Evolutionary conservation across 2,329 filamentous ascomycete genomes (phyloP), one percentile per base, ranked within the genome.

Genomic region (Paradendryphiella salina): DNA sequence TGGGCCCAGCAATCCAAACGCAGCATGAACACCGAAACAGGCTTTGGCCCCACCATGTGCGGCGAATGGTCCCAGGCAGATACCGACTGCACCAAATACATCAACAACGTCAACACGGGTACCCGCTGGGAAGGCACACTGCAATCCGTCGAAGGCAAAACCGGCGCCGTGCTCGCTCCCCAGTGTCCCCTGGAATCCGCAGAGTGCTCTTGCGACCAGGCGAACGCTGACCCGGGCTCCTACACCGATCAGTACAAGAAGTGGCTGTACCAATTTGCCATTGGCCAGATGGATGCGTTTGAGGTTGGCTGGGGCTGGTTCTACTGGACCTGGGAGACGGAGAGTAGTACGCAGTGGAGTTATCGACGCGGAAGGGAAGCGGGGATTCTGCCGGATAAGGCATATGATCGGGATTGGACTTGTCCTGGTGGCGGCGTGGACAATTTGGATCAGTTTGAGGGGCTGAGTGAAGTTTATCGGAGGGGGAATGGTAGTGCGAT

Each of bases 241-340:
- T 97, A 92, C 78, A 85, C 82, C 31, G 77, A 78, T 50, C 76
- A 78, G 4, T 99, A 99, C 76, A 96, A 94, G 76, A 77, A 85
- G 61, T 97, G 93, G 75, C 78, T 99, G 56, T 82, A 84, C 59
- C 89, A 89, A 75, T 97, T 97, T 75, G 94, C 94, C 5, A 87
- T 96, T 75, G 94, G 92, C 46, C 94, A 99, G 77, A 99, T 99
- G 90, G 81, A 87, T 63, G 89, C 86, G 52, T 99, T 97, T 68
- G 93, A 97, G 74, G 85, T 87, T 57, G 90, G 89, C 5, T 94
- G 89, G 87, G 94, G 94, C 40, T 99, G 94, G 94, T 96, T 96
- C 77, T 99, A 99, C 76, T 99, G 94, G 94, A 97, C 92, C 28
- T 96, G 94, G 93, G 84, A 91, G 75, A 96, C 93, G 23, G 93